Conservation (phyloP, 1,284 basidiomycete genomes). For the Phenoliferia sp. region DNA sequence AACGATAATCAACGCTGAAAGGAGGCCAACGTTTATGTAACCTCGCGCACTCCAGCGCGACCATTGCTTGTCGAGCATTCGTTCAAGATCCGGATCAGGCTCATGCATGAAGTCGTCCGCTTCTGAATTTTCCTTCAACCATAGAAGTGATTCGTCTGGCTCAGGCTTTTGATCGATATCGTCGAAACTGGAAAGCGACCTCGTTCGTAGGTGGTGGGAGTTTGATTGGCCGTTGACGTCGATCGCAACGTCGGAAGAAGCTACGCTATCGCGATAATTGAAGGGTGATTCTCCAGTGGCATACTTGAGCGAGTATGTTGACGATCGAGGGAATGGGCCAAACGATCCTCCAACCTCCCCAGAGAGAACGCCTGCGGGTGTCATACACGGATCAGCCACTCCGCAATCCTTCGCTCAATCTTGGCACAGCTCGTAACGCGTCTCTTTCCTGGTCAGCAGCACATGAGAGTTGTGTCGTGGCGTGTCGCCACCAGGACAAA, state of each 20-base stretch:
- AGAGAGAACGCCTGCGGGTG: slow-evolving; percentile 15
- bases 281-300: background rate
- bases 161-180: background rate
- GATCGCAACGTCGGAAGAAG: slow-evolving; percentile 19
- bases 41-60: slow-evolving; percentile 19
- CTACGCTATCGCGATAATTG: slow-evolving; percentile 7
- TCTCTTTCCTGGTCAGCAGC: too few relatives aligned
- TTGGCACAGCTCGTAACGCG: too few relatives aligned
- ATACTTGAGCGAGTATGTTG: slow-evolving; percentile 6
- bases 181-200: background rate
- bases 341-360: slow-evolving; percentile 23
- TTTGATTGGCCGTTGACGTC: background rate
- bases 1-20: slow-evolving; percentile 30
- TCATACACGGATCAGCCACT: background rate
- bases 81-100: slow-evolving; percentile 28
- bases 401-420: too few relatives aligned
- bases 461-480: too few relatives aligned
- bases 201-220: background rate
- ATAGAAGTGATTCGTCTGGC: slow-evolving; percentile 15
- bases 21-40: slow-evolving; percentile 23
- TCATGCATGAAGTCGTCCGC: slow-evolving; percentile 29
- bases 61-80: slow-evolving; percentile 31
- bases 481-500: too few relatives aligned
- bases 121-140: slow-evolving; percentile 31
- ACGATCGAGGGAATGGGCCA: slow-evolving; percentile 24